Evolutionary conservation across 352 stramenopile genomes (phyloP).

Genomic region (Phytophthora chlamydospora): DNA sequence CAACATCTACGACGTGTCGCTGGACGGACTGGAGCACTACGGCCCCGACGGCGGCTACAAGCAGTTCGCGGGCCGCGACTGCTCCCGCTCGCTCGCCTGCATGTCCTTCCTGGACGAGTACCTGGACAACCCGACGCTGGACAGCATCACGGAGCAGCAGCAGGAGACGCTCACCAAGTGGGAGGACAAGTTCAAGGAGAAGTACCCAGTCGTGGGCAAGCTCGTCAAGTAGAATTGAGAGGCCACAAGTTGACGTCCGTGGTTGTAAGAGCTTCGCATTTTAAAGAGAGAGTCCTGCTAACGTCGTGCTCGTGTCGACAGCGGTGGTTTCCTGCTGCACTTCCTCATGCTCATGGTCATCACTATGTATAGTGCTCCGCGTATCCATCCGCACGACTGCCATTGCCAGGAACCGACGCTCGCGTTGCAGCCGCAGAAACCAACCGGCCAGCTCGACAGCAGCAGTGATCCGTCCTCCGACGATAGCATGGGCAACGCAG

Average conservation of each 20-base stretch:
- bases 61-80: slow-evolving; percentile 96
- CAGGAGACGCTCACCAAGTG: slow-evolving; percentile 95
- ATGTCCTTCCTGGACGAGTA: slow-evolving; percentile 97
- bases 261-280: slow-evolving; percentile 10
- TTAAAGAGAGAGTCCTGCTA: slow-evolving; percentile 19
- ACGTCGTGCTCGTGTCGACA: slow-evolving; percentile 10
- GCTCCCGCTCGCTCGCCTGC: slow-evolving; percentile 93
- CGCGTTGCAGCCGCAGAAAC: slow-evolving; percentile 10
- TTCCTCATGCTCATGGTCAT: slow-evolving; percentile 9
- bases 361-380: slow-evolving; percentile 30
- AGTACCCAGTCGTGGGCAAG: slow-evolving; percentile 95
- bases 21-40: slow-evolving; percentile 95
- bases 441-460: slow-evolving; percentile 5
- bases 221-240: slow-evolving; percentile 39
- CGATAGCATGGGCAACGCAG: slow-evolving; percentile 38
- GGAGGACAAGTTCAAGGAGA: slow-evolving; percentile 95
- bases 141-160: slow-evolving; percentile 93
- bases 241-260: slow-evolving; percentile 19
- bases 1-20: slow-evolving; percentile 97
- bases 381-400: slow-evolving; percentile 11
- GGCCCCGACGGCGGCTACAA: slow-evolving; percentile 94
- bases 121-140: slow-evolving; percentile 91
- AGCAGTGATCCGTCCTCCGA: not conserved
- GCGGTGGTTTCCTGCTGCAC: slow-evolving; percentile 6
- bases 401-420: slow-evolving; percentile 5